Evolutionary conservation across 108 stramenopile species (phyloP), one percentile per base, ranked within the genome.

Genomic region (Nitzschia sp.): DNA sequence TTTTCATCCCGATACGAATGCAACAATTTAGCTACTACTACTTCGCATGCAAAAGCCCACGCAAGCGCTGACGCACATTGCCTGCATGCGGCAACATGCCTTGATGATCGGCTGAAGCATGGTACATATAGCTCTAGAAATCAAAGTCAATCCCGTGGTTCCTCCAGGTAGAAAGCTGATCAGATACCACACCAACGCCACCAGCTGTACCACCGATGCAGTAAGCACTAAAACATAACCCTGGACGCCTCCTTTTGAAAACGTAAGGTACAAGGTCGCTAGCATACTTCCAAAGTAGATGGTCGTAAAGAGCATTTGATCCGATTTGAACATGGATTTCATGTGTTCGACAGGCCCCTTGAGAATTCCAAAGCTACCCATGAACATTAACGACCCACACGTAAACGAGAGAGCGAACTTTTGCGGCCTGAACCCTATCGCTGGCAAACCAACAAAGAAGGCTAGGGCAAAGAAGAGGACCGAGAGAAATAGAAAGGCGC

Each of bases 341-440:
- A 96, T 50, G 68, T 96, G 95, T 44, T 83, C 95, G 34, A 74
- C 45, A 1, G 95, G 95, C 62, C 81, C 95, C 66, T 86, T 91
- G 57, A 96, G 72, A 63, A 96, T 92, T 4, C 83, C 95, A 81
- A 96, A 96, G 69, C 78, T 80, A 9, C 76, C 82, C 96, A 97
- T 97, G 61, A 97, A 96, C 34, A 78, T 92, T 28, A 98, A 61
- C 19, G 88, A 91, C n/a, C 96, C 96, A 61, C 90, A 89, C 0
- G 97, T 97, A 68, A 97, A 96, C 47, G 81, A 82, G 2, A 98
- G 58, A 26, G 96, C 96, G 72, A 98, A 98, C 62, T 98, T 98
- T 76, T 92, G 93, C 29, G 97, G 97, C 36, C 91, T 82, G 0
- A 92, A 54, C 2, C 86, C 81, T 41, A 97, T 66, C 66, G 80